A percentile compares a stretch with the other conserved stretches of the same genome.
Evolutionary conservation across 2,329 filamentous ascomycete species (phyloP).

Genomic region (Penicillium paneum): DNA sequence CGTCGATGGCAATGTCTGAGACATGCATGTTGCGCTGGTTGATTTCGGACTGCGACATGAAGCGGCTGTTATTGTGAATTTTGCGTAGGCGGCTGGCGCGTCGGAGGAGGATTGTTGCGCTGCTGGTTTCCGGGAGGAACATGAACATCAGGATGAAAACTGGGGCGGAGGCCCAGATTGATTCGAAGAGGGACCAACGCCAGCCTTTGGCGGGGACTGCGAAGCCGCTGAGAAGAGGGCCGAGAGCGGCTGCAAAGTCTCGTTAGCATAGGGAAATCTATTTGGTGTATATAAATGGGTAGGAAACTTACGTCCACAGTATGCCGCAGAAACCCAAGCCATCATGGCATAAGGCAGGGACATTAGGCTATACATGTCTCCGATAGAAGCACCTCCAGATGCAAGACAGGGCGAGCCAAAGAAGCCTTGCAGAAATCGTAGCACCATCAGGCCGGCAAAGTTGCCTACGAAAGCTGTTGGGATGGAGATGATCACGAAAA

Average conservation of each 20-base stretch:
- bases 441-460: slow-evolving; percentile 61
- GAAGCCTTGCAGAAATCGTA: slow-evolving; percentile 64
- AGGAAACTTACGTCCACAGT: slow-evolving; percentile 40
- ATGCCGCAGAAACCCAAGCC: slow-evolving; percentile 53
- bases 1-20: slow-evolving; percentile 17
- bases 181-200: slow-evolving; percentile 59
- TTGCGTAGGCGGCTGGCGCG: slow-evolving; percentile 61
- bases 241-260: slow-evolving; percentile 49
- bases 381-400: slow-evolving; percentile 50
- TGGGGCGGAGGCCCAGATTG: slow-evolving; percentile 60
- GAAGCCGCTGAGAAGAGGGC: slow-evolving; percentile 62
- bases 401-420: slow-evolving; percentile 65
- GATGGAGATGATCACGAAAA: slow-evolving; percentile 66
- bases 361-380: slow-evolving; percentile 52
- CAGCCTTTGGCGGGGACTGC: slow-evolving; percentile 52
- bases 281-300: too few species aligned
- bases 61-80: slow-evolving; percentile 54
- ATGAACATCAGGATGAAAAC: slow-evolving; percentile 60
- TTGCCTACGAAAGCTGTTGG: slow-evolving; percentile 62
- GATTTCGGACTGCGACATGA: slow-evolving; percentile 63
- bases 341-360: slow-evolving; percentile 59
- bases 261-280: slow-evolving; percentile 1
- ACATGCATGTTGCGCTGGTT: slow-evolving; percentile 45
- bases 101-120: slow-evolving; percentile 59
- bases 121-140: slow-evolving; percentile 63